Evolutionary conservation across 176 grass and related monocot species (phyloP), one percentile per base, ranked within the genome.

Genomic region (Dactylis glomerata): DNA sequence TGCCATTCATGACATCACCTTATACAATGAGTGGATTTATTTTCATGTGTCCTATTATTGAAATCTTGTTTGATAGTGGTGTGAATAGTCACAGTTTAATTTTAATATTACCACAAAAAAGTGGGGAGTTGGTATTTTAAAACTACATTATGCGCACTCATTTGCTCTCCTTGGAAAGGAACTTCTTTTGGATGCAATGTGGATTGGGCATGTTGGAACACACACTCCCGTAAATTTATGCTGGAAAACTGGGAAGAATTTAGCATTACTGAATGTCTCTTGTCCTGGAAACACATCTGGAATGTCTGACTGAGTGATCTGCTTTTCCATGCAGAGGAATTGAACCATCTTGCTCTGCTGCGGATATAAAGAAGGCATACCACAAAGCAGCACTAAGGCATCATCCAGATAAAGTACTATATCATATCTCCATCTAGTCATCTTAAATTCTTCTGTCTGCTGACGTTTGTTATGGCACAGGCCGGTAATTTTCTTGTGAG

Each of bases 361-460:
- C 84, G 64, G 93, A 93, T 85, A 84, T 98, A 81, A 95, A 95
- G 83, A 95, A 92, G 62, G 89, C 93, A 72, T 98, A 95, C 68
- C 87, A 87, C 81, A 95, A 93, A 93, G 91, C 96, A 78, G 96
- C 91, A 87, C 77, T 95, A 55, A 89, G 82, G 80, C 93, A 95
- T 88, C 92, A 92, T 89, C 96, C 90, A 74, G 93, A 98, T 70
- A 91, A 95, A 81, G 94, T 97, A 82, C 36, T 73, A 68, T 57
- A 63, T 67, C 51, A 22, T 34, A 77, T 32, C 85, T 86, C 31
- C 50, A 71, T 77, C 69, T 81, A 73, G 68, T 6, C 68, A 72
- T 70, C 31, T 75, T 47, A 11, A 65, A 31, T 76, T 71, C 36
- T 79, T 82, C 50, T 68, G 63, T 78, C 84, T 30, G 62, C 75